Evolutionary conservation across 2,329 filamentous ascomycete species (phyloP), one percentile per base, ranked within the genome.

Genomic region (Colletotrichum sp.): DNA sequence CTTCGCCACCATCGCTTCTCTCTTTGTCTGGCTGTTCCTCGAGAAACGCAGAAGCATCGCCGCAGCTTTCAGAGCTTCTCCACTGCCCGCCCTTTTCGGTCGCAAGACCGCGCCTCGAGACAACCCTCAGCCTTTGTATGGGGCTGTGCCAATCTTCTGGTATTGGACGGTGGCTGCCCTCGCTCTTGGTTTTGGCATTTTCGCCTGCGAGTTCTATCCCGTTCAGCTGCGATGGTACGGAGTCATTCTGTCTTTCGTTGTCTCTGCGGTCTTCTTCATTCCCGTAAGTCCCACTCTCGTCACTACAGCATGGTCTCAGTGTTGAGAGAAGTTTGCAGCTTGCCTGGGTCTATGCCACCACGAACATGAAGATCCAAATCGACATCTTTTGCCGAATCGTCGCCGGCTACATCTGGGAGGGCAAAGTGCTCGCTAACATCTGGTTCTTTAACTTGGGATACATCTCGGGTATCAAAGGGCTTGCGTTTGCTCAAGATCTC

Each of bases 1-100:
- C 3, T 91, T 91, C 71, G 89, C 89, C 7, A 87, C 87, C 14
- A 85, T 90, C 30, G 86, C 87, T 0, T 83, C 82, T 1, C 80
- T 83, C 0, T 82, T 83, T 16, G 78, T 82, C 9, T 83, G 82
- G 82, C 71, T 82, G 3, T 78, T 80, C 9, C 79, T 83, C 0
- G 82, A 83, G 69, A 83, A 83, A 71, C 80, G 82, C 0, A 71
- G 78, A 4, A 81, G 79, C 13, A 74, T 83, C 5, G 61, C 60
- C 4, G 59, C 68, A 2, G 60, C 69, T 1, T 69, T 67, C 48
- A 65, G 61, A 1, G 68, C 68, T 1, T 75, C 68, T 3, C 68
- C 43, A 4, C n/a, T 74, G 2, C 63, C 52, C 5, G 28, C 48
- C 14, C 36, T 74, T 0, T 32, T 77, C 30, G 60, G 68, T 3